Evolutionary conservation across 2,329 filamentous ascomycete species (phyloP).

Genomic region (Ramularia endophylla): DNA sequence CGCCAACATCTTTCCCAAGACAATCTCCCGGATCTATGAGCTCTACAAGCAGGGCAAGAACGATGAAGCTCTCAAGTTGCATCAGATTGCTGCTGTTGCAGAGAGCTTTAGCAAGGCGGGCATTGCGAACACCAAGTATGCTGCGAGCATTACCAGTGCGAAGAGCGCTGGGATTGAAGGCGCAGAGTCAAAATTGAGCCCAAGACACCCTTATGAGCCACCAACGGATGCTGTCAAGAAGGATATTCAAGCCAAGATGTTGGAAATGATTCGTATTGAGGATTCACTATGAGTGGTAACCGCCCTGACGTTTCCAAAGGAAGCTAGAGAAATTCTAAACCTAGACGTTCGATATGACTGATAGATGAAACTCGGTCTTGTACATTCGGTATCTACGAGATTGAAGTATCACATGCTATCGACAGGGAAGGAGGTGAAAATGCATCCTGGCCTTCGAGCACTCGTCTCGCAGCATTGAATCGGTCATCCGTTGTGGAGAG

Average conservation of each 20-base stretch:
- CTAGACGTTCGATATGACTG: no score
- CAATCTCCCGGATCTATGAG: slow-evolving; percentile 51
- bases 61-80: slow-evolving; percentile 52
- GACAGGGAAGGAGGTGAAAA: no score
- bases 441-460: no score
- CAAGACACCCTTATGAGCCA: slow-evolving; percentile 56
- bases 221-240: slow-evolving; percentile 40
- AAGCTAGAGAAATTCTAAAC: no score
- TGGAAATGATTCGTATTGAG: slow-evolving; percentile 38
- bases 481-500: no score
- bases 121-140: slow-evolving; percentile 61
- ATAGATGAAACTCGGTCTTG: no score
- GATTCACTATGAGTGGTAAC: slow-evolving; percentile 19
- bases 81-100: slow-evolving; percentile 54
- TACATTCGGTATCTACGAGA: no score
- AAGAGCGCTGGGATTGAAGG: slow-evolving; percentile 54
- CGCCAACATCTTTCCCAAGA: slow-evolving; percentile 49
- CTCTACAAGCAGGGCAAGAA: slow-evolving; percentile 51
- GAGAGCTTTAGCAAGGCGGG: slow-evolving; percentile 60
- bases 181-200: slow-evolving; percentile 53
- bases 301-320: no score
- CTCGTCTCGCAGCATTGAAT: no score
- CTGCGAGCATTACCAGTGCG: slow-evolving; percentile 55
- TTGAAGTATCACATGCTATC: no score
- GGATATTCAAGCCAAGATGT: slow-evolving; percentile 37